Conservation (phyloP, 148 eudicot genomes). For the Drosera capensis region DNA sequence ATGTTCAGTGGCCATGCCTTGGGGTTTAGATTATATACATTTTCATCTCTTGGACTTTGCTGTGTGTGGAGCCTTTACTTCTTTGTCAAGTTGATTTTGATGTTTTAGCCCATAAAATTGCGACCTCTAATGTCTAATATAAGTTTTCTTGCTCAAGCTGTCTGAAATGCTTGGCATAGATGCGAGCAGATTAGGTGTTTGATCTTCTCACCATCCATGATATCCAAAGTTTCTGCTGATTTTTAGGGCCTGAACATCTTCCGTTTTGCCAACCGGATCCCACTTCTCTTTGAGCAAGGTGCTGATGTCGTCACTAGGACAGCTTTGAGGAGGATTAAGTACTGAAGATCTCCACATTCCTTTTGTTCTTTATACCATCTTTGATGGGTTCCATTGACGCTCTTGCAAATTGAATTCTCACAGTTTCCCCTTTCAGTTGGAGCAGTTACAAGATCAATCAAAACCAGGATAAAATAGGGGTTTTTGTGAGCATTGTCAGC, state of each 20-base stretch:
- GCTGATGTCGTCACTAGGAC: constrained; percentile 99
- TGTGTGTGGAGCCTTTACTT: too few species aligned
- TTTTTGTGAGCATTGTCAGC: constrained; percentile 98
- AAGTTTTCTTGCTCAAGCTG: background rate
- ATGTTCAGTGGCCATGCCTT: background rate
- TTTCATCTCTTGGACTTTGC: too few species aligned
- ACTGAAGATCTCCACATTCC: constrained; percentile 5
- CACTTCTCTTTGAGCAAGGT: constrained; percentile 98
- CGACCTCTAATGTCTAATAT: too few species aligned
- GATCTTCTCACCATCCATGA: background rate
- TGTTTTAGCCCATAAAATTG: too few species aligned
- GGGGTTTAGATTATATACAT: too few species aligned
- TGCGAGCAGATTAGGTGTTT: background rate
- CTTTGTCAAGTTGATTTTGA: too few species aligned
- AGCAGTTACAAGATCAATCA: constrained; percentile 90
- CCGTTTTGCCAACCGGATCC: constrained; percentile 97
- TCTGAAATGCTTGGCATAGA: background rate
- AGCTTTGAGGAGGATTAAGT: constrained; percentile 92
- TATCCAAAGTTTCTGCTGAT: constrained; percentile 3
- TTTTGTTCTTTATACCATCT: background rate
- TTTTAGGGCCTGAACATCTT: constrained; percentile 83
- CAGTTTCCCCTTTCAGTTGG: constrained; percentile 51
- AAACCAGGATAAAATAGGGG: constrained; percentile 89
- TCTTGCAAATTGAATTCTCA: constrained; percentile 12
- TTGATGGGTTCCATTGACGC: background rate